Base-by-base conservation (phyloP, 495 filamentous ascomycete species). In the Podospora didyma region DNA sequence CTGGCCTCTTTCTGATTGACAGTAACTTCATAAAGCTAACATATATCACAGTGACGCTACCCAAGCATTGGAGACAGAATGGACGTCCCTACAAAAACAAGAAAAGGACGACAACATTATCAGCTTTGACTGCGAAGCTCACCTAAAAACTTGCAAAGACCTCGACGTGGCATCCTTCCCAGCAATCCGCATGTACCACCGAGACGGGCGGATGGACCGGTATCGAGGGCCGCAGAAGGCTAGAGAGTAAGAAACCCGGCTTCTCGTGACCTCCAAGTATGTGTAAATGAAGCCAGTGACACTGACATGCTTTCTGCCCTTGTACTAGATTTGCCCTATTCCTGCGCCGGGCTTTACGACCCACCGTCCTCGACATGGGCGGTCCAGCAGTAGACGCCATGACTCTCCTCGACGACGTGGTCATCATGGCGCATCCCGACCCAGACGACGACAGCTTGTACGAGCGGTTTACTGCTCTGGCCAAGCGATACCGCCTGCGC, bases 141-240 rank as follows among this genome's bases (percentile, higher is more conserved):
- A 62, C 28, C 62, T 62, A 46, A 28, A 16, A 11, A 49, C 58
- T 10, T 66, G 73, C 31, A 66, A 67, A 34, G 46, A 60, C 45
- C 59, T 72, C 37, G 60, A 68, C 42, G 66, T 66, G 21, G 46
- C 68, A 2, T 68, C 71, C 0, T 70, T 70, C 53, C 74, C 74
- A 6, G 54, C 71, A 12, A 66, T 75, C 31, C 59, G 67, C 12
- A 39, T 76, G 6, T 75, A 74, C 46, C 59, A 63, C 11, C 60
- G 66, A n/a, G 57, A 61, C n/a, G 63, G 64, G 0, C 48, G 62
- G 14, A 23, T 68, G 17, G 54, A 61, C 16, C 47, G 64, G n/a
- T 69, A 71, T 48, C 51, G 58, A 26, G 70, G 70, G 0, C 23
- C 56, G n/a, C 34, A 61, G 2, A 68, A 62, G 31, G 65, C 62